Conservation (phyloP, 306 rosid genomes). For the Betula pendula region DNA sequence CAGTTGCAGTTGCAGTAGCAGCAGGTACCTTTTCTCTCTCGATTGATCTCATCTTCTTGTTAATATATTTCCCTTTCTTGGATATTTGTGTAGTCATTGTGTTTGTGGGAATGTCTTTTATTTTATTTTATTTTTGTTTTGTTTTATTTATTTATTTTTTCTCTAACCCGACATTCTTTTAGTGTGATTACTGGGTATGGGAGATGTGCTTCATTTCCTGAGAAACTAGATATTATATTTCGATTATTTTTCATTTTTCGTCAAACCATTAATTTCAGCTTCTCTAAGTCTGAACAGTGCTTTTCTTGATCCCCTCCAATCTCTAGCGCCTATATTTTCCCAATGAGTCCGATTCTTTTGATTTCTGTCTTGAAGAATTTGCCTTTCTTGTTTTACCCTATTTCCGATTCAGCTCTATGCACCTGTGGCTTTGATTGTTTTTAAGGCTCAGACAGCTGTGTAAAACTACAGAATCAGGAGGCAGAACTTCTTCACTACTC, state of each 20-base stretch:
- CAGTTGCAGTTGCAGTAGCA: slow-evolving; percentile 18
- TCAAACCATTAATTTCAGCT: not conserved
- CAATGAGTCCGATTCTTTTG: no score
- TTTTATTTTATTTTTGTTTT: not conserved
- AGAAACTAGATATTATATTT: not conserved
- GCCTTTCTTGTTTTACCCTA: not conserved
- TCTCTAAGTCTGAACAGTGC: no score
- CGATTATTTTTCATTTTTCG: not conserved
- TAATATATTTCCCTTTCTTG: not conserved
- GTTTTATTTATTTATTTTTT: not conserved
- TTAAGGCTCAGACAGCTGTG: no score
- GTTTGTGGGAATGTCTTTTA: not conserved
- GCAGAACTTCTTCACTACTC: not conserved
- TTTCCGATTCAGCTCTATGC: not conserved
- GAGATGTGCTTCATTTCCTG: not conserved
- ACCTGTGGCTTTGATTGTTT: not conserved
- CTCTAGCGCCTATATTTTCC: no score
- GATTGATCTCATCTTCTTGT: slow-evolving; percentile 17
- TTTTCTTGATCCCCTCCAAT: no score
- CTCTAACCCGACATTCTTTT: not conserved
- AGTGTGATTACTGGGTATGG: no score
- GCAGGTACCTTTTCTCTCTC: slow-evolving; percentile 44
- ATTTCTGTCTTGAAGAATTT: not conserved
- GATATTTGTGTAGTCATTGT: not conserved
- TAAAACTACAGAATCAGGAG: not conserved